Conservation (phyloP, 225 moss, liverwort and hornwort genomes). For the Physcomitrellopsis africana region DNA sequence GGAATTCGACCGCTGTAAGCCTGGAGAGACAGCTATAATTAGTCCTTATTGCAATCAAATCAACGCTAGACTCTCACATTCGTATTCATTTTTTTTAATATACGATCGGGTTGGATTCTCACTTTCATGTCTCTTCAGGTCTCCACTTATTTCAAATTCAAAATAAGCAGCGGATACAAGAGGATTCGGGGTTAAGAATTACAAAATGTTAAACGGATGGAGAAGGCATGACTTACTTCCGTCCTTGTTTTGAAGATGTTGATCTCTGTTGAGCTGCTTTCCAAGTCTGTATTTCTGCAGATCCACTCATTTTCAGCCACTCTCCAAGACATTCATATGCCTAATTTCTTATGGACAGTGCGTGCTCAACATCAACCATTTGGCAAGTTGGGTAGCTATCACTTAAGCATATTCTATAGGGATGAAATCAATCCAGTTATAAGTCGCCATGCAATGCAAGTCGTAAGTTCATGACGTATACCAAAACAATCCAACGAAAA, state of each 20-base stretch:
- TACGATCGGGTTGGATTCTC: conserved; percentile 4
- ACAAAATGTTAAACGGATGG: not conserved
- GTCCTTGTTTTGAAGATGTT: not conserved
- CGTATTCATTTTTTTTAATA: not conserved
- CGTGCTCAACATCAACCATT: too few relatives aligned
- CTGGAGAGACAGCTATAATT: conserved; percentile 13
- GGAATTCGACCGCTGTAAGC: conserved; percentile 40
- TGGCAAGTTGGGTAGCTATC: too few relatives aligned
- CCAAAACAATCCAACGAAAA: not conserved
- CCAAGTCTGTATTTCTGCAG: conserved; percentile 12
- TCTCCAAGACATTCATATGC: not conserved
- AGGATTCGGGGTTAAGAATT: too few relatives aligned
- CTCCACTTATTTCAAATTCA: not conserved
- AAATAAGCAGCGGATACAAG: not conserved
- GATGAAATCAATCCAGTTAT: not conserved
- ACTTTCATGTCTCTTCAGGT: not conserved
- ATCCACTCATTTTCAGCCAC: conserved; percentile 29
- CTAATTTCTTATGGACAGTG: not conserved
- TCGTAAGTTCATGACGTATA: not conserved
- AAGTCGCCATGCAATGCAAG: not conserved
- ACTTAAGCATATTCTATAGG: too few relatives aligned
- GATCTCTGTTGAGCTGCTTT: conserved; percentile 8
- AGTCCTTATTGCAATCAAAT: too few relatives aligned
- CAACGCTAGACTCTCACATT: not conserved
- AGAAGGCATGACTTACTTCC: conserved; percentile 12